Evolutionary conservation across 1,139 yeast genomes (phyloP), one percentile per base, ranked within the genome.

Genomic region (Saccharomyces hybrid): DNA sequence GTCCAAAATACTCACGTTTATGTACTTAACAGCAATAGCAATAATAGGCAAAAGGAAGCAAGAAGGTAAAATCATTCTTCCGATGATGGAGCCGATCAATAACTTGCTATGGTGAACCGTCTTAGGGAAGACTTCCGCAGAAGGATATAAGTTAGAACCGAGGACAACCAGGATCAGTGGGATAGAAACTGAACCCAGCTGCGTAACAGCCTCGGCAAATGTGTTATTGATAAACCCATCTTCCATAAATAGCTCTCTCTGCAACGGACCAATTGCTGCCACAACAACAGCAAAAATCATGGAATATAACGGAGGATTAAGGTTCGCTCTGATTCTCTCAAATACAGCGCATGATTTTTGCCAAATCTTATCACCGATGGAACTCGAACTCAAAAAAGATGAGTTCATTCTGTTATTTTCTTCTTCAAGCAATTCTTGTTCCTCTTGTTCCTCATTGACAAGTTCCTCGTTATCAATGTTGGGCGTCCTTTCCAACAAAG

Each of bases 271-370:
- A 16, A 88, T 76, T 0, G 95, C 81, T 0, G 98, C 99, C 53
- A 93, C 91, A 27, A 88, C 59, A 20, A 93, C 83, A 8, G 97
- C 84, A 1, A 85, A 71, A 27, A 88, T 70, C 98, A 93, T 93
- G 11, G 98, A 85, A 77, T 90, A 93, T 58, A 93, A 75, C 8
- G 99, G 99, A 9, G 98, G 97, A 70, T 93, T 93, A 96, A 93
- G 89, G 63, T 83, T 83, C 16, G 62, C 51, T 23, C 56, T 57
- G 26, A 68, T 49, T 32, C 53, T 58, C 7, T 47, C 29, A 25
- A 48, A 29, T 14, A 44, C 34, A 7, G 14, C 28, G 4, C 29
- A 44, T 4, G 53, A n/a, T 20, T 47, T 53, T 14, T 50, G 44
- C 48, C 54, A 55, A 2, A 56, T 26, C 27, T 61, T 61, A 20